phyloP scores from a whole-genome alignment of 352 stramenopile genomes.

The Globisporangium solare region DNA sequence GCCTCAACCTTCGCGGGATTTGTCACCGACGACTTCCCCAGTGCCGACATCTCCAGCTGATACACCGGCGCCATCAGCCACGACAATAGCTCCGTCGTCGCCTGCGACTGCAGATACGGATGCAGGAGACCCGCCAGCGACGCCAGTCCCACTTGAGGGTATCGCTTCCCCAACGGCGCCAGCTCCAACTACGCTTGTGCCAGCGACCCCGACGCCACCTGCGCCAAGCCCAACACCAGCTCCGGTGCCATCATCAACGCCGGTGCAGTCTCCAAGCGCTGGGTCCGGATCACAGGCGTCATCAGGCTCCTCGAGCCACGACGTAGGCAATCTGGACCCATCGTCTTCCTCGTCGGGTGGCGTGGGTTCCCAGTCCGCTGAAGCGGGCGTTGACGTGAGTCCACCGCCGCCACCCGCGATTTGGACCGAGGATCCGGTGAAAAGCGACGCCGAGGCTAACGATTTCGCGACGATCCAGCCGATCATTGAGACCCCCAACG shows the following conservation, averaged over 20 bases:
- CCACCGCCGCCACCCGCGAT: no score
- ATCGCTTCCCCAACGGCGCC: not conserved
- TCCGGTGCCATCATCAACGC: not conserved
- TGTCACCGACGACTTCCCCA: no score
- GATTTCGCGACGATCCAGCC: slow-evolving; percentile 17
- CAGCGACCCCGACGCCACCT: not conserved
- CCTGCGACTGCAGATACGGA: slow-evolving; percentile 1
- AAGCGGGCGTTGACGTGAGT: not conserved
- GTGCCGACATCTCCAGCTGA: no score
- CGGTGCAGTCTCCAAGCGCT: not conserved
- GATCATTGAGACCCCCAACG: slow-evolving; percentile 9
- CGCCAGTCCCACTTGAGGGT: no score
- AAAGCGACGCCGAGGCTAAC: slow-evolving; percentile 10
- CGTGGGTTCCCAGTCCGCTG: not conserved
- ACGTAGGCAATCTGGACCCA: not conserved
- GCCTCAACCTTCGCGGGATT: no score
- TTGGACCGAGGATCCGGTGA: not conserved
- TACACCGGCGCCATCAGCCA: not conserved
- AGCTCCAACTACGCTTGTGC: not conserved
- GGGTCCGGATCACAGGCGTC: slow-evolving; percentile 7
- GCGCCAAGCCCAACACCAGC: slow-evolving; percentile 1
- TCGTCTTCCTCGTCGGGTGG: not conserved
- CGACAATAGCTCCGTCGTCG: no score
- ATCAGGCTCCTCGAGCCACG: slow-evolving; percentile 5
- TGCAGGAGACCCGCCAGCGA: slow-evolving; percentile 4